Base-by-base conservation (phyloP, 2,329 filamentous ascomycete species). In the Metarhizium guizhouense region DNA sequence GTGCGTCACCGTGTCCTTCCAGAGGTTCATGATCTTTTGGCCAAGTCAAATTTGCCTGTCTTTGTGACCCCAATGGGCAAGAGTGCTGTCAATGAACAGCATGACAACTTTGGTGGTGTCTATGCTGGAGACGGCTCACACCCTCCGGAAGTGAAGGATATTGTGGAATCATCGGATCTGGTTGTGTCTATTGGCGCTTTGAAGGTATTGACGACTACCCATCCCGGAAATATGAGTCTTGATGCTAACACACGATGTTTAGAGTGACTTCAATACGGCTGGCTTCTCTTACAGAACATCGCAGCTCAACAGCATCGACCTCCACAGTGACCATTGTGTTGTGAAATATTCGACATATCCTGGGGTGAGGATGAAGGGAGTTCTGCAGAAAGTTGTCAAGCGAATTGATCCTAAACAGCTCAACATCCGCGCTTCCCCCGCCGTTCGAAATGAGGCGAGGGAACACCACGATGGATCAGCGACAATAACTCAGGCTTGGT, bases 31-130 rank as follows among this genome's bases (percentile, higher is more conserved):
- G 80, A 82, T 7, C 75, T 96, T 16, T 75, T 95, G 53, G 76
- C 85, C 58, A 88, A 86, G 69, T 88, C 88, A 1, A 77, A 82
- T 4, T 75, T 95, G 7, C 90, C 91, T 4, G 86, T 88, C 0
- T 95, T 94, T 63, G 88, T 92, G n/a, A 87, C 90, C 0, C 89
- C 90, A 2, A 95, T 95, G 87, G 90, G 90, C 50, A 95, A 95
- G 73, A 83, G 90, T 18, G 87, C 88, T 20, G 81, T 96, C 50
- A 81, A 94, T 64, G 90, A 96, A 70, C 81, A 80, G 2, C 79
- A 87, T 50, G 75, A 79, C n/a, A 87, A 82, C 64, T 95, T 87
- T 62, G 88, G 88, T 25, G 91, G 91, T 60, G 88, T 95, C 5
- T 95, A 95, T 68, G 87, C 87, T 8, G 91, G 91, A n/a, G 80